Base-by-base conservation (phyloP, 2,329 filamentous ascomycete species). In the Fonsecaea multimorphosa region DNA sequence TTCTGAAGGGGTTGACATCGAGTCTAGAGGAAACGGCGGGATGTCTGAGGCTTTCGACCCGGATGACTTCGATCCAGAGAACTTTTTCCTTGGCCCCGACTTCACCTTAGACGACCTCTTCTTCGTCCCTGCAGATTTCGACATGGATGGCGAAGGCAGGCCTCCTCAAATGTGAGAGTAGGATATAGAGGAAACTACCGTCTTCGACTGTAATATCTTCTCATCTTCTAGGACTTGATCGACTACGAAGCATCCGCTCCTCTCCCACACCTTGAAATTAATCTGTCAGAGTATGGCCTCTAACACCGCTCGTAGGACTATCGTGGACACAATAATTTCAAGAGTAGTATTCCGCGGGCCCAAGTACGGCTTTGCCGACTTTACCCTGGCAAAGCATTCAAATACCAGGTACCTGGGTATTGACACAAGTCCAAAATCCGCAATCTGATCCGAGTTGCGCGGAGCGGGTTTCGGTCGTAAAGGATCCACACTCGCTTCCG, bases 21-120 rank as follows among this genome's bases (percentile, higher is more conserved):
- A 56, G 6, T 19, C 31, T 46, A 29, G 34, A 56, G 19, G 51
- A 16, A 31, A 44, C 11, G 19, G 36, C 2, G 32, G 22, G 8
- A 24, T 56, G 36, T 62, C 36, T 5, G 51, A 53, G 51, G 36
- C 49, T 36, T 56, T 62, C 24, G 59, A 55, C 11, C 59, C 11
- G 22, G 34, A 62, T 46, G 59, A 49, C 24, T 62, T 62, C n/a
- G 59, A 62, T 16, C 38, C 38, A 19, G n/a, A n/a, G 16, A n/a
- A 19, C 38, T 44, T 44, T 6, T 29, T 24, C 8, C 24, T 49
- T 11, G 59, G 36, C 29, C 22, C 52, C 31, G 24, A 46, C 8
- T 56, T 56, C 24, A 46, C 32, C 27, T 49, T 62, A 34, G 59
- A 62, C 24, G 59, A 62, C 22, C 38, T 62, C 32, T 62, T 62